Evolutionary conservation across 1,284 basidiomycete genomes (phyloP), one percentile per base, ranked within the genome.

Genomic region (Pseudozyma sp.): DNA sequence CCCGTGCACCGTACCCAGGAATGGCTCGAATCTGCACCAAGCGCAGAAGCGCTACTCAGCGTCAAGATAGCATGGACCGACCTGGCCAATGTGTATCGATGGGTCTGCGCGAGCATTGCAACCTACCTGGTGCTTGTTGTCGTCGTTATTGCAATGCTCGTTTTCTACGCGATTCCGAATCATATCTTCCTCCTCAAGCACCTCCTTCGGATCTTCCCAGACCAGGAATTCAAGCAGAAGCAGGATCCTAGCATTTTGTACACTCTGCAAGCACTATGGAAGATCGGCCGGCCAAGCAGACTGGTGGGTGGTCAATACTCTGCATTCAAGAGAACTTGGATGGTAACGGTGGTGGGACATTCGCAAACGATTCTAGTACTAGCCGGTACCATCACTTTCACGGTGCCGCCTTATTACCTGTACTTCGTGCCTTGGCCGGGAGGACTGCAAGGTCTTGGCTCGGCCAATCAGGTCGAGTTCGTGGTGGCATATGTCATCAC

Each of bases 281-380:
- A 47, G 13, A 55, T 59, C 13, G 64, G 57, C 1, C 29, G 11
- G 5, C 64, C 64, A 6, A 34, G 44, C 5, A 55, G 48, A 1
- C 49, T 55, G 7, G 11, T 35, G 6, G 64, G 64, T 1, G 19
- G n/a, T 2, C 9, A 19, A 17, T 66, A 55, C 17, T 30, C 48
- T 7, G 64, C 64, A 0, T 66, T 59, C 44, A 59, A 55, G 7
- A 59, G 53, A 39, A 52, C 56, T 7, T 66, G 64, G 64, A 66
- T 66, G 64, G 39, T 66, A 44, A 49, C 48, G 1, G 51, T 66
- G 43, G 7, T 60, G 1, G 64, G 64, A 5, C 56, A 66, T 31
- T 55, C 44, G 4, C 47, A 51, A 6, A 11, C 37, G 1, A 0
- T 66, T 5, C 10, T 55, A 7, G 11, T 66, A 2, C 48, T 66